Percentiles rank a stretch among this genome's conserved stretches.
These are phyloP conservation scores for Nannochloropsis salina DNA, from an alignment of 108 stramenopile genomes.

Conservation along the genomic window DNA sequence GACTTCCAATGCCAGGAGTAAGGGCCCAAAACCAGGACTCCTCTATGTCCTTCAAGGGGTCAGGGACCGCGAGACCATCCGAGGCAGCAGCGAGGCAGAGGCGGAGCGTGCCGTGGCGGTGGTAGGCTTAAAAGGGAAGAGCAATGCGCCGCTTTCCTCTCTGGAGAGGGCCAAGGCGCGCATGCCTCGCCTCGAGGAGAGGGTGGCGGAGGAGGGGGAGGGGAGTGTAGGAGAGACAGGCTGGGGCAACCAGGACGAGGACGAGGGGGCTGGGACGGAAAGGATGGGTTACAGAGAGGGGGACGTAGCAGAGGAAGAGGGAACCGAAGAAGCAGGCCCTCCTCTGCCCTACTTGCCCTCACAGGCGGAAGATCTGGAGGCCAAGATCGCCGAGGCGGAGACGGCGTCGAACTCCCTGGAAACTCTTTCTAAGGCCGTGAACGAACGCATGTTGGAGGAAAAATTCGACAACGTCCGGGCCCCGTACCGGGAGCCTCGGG, in stretches of 20 bases:
- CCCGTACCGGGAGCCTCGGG: background rate
- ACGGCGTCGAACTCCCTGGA: background rate
- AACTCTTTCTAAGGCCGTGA: background rate
- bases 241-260: background rate
- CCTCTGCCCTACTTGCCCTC: background rate
- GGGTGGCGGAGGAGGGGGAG: background rate
- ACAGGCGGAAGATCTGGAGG: conserved; percentile 1
- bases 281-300: background rate
- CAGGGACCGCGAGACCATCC: background rate
- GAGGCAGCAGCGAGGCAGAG: background rate
- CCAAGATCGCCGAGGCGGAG: background rate
- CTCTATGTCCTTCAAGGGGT: background rate
- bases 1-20: background rate
- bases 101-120: background rate
- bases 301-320: background rate
- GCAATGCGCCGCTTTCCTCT: conserved; percentile 1
- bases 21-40: background rate
- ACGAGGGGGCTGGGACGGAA: background rate
- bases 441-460: conserved; percentile 12
- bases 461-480: conserved; percentile 11
- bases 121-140: background rate
- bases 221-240: background rate
- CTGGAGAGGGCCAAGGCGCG: conserved; percentile 15
- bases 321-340: conserved; percentile 1
- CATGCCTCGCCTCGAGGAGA: background rate